Evolutionary conservation across 1,139 yeast genomes (phyloP), one percentile per base, ranked within the genome.

Genomic region (Debaryomyces sp.): DNA sequence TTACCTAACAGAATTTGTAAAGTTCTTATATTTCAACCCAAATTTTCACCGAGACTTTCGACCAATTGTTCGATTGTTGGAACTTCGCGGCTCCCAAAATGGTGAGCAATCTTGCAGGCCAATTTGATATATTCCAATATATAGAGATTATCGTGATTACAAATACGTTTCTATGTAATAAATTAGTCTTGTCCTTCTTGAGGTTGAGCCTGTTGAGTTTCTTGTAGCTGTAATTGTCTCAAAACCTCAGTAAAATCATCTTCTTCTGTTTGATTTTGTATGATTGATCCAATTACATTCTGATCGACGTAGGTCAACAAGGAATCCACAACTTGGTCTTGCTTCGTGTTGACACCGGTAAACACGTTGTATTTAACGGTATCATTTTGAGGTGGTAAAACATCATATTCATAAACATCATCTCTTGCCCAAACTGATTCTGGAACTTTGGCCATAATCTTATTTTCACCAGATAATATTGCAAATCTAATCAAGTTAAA

Each of bases 361-460:
- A 52, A 58, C 6, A 61, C 74, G 43, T 67, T 62, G 50, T 71
- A 71, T 3, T 56, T 61, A 8, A 59, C 58, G 8, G 62, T 56
- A 2, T 54, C 49, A 48, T 67, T 71, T 41, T 59, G 63, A 10
- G 92, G 91, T 1, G 94, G 92, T 18, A 87, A 64, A 2, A 85
- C 79, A 63, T 87, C 95, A 61, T 80, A 87, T 56, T 87, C 95
- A 57, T 73, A 81, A 13, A 83, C 73, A 49, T 85, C 87, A 51
- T 83, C 75, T 40, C 80, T 63, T 1, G 77, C 74, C 87, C 90
- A 87, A n/a, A 86, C 72, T 2, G 67, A 59, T 38, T 74, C 62
- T 0, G 95, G 95, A 15, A 87, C 71, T 54, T 80, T 78, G 1
- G 89, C 89, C 87, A 87, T 82, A 0, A 85, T 76, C 44, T 81